phyloP scores from a whole-genome alignment of 2,329 filamentous ascomycete genomes.

The Tolypocladium guangdongense region DNA sequence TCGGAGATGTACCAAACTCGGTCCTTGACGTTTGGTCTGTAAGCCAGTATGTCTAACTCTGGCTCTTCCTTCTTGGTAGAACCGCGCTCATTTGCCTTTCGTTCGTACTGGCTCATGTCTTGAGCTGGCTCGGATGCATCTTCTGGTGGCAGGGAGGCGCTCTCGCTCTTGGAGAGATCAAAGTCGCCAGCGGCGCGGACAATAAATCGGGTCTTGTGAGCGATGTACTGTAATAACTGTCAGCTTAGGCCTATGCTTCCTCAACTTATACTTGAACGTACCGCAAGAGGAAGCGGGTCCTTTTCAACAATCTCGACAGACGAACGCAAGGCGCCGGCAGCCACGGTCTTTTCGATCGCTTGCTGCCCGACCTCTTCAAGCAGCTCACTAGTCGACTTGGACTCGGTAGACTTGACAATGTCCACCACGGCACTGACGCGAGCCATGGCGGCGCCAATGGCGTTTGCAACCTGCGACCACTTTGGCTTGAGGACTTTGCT shows the following conservation, averaged over 20 bases:
- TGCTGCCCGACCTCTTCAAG: conserved; percentile 26
- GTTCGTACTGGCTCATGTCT: conserved; percentile 12
- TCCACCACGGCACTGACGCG: conserved; percentile 45
- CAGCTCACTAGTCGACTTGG: conserved; percentile 23
- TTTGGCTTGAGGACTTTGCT: conserved; percentile 44
- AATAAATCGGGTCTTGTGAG: conserved; percentile 44
- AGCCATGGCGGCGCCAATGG: conserved; percentile 53
- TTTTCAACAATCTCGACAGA: conserved; percentile 39
- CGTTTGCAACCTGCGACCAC: conserved; percentile 51
- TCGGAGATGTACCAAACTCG: conserved; percentile 47
- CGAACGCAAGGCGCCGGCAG: conserved; percentile 30
- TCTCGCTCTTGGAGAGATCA: conserved; percentile 23
- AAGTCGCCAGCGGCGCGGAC: conserved; percentile 50
- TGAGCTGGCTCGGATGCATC: conserved; percentile 2
- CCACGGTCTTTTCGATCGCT: conserved; percentile 32
- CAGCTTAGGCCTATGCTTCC: background rate
- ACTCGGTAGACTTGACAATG: conserved; percentile 36
- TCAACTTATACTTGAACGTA: conserved; percentile 12
- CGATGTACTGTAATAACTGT: conserved; percentile 28
- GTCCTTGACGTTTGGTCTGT: conserved; percentile 37
- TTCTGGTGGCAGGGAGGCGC: background rate
- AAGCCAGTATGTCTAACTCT: conserved; percentile 25
- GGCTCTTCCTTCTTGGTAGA: conserved; percentile 1
- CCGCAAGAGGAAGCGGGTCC: conserved; percentile 42
- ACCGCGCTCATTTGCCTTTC: background rate